Base-by-base conservation (phyloP, 768 basidiomycete species). In the Nidula microcarpa region DNA sequence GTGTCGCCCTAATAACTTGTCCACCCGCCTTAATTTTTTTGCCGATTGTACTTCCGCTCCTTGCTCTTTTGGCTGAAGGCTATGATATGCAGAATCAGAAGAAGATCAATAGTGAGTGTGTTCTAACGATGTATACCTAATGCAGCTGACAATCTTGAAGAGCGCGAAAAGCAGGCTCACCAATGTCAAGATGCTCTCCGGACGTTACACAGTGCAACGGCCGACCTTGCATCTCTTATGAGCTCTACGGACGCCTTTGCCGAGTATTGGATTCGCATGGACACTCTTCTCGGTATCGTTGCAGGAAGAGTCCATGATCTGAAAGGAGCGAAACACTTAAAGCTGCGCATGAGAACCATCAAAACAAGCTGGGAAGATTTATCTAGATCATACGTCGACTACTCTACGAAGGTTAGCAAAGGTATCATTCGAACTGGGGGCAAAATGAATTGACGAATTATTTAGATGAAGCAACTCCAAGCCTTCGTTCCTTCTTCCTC, bases 11-110 rank as follows among this genome's bases (percentile, higher is more conserved):
- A 9, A 18, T 59, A 2, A 43, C 33, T 8, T 60, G 59, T 5
- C 62, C 62, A 3, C 62, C 62, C 5, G 36, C 58, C 3, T 11
- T 63, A 6, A 30, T 61, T 30, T 43, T 61, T n/a, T 30, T 63
- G 7, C 60, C 60, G 0, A 47, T 61, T 10, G 54, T 44, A 10
- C 52, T 63, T 33, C 56, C 62, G 1, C 54, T 61, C 33, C 43
- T 53, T 33, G 60, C 58, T 3, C 39, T 63, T 11, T 51, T 47
- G 13, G 13, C 51, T 10, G 58, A 61, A 51, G 53, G 49, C 3
- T 59, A 55, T 33, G 58, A 61, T 39, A 50, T 56, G 6, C 44
- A 49, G 0, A 47, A 36, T 11, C 46, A 47, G 14, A 60, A 60
- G 36, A 23, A 45, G 35, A 44, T 54, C 17, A 47, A 44, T 32